A percentile compares a stretch with the other conserved stretches of the same genome.
phyloP scores from a whole-genome alignment of 2,329 filamentous ascomycete species.

The Berkeleyomyces basicola region DNA sequence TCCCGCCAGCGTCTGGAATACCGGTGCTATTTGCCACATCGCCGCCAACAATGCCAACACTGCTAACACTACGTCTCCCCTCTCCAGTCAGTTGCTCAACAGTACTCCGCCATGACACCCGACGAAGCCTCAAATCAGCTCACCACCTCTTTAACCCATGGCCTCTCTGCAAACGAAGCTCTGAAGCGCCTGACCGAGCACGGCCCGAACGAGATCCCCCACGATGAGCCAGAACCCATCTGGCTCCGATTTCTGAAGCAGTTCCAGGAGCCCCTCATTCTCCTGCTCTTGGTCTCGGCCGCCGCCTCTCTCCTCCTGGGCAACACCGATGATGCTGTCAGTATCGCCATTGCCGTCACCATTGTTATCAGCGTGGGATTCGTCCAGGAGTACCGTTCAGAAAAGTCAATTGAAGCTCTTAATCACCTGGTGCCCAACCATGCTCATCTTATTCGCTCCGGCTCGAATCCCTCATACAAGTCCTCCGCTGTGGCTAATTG shows the following conservation, averaged over 20 bases:
- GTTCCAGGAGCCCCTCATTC: slow-evolving; percentile 87
- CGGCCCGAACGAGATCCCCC: slow-evolving; percentile 86
- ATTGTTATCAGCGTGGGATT: slow-evolving; percentile 96
- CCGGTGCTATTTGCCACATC: background rate
- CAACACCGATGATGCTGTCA: slow-evolving; percentile 87
- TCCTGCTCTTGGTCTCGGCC: slow-evolving; percentile 80
- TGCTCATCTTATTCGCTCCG: slow-evolving; percentile 70
- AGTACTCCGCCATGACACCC: slow-evolving; percentile 52
- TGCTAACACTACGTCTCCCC: slow-evolving; percentile 14
- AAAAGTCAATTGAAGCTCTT: slow-evolving; percentile 90
- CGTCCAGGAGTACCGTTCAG: slow-evolving; percentile 91
- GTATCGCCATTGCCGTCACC: slow-evolving; percentile 87
- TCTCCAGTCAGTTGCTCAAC: slow-evolving; percentile 34
- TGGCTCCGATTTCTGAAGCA: slow-evolving; percentile 94
- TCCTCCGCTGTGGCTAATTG: slow-evolving; percentile 27
- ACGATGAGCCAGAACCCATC: slow-evolving; percentile 81
- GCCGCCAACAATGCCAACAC: background rate
- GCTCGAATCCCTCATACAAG: slow-evolving; percentile 21
- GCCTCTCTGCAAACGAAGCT: slow-evolving; percentile 67
- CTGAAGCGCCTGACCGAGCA: slow-evolving; percentile 61
- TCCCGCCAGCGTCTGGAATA: background rate
- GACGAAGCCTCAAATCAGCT: slow-evolving; percentile 63
- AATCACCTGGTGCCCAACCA: slow-evolving; percentile 89
- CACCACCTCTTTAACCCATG: slow-evolving; percentile 66
- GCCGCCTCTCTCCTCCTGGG: slow-evolving; percentile 78